Evolutionary conservation across 2,329 filamentous ascomycete species (phyloP), one percentile per base, ranked within the genome.

Genomic region (Sclerotiophoma versabilis): DNA sequence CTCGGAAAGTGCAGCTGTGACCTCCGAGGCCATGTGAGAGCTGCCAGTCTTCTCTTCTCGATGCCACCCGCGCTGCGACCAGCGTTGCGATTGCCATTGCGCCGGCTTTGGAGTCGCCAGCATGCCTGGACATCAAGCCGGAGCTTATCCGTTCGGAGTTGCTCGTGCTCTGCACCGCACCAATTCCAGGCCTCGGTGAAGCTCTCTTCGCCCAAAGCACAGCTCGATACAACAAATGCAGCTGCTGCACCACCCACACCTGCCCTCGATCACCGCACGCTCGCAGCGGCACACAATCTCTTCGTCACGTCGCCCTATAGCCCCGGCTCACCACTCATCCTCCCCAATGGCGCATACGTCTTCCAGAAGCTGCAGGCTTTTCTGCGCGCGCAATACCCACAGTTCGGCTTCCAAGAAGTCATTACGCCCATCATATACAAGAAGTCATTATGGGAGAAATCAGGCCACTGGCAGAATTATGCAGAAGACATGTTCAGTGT

Each of bases 401-500:
- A 87, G 60, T 95, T 93, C 75, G 92, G 92, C 55, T 96, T 93
- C 72, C 84, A 92, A 62, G 92, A 96, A 73, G 92, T 96, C 60
- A 87, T 96, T 64, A 95, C 91, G 7, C 92, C 92, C 2, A 95
- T 87, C 42, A 95, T 96, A 69, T 96, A 95, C 80, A 96, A 96
- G 71, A 91, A 90, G 73, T 87, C 89, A 5, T 78, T 96, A 25
- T 96, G 92, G 92, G 87, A 90, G 66, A 88, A 87, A 62, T 95
- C 91, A 0, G 92, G 92, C 2, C 92, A 96, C 64, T 87, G 93
- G 81, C 87, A 93, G 49, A 96, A 96, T 73, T 96, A 96, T 77
- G 88, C 90, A 54, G 88, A 96, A 68, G 91, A 96, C 69, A 96
- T 96, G 92, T 96, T 93, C 75, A 87, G 89, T 49, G 92, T 96